Evolutionary conservation across 148 eudicot genomes (phyloP).

Genomic region (Arbutus unedo): DNA sequence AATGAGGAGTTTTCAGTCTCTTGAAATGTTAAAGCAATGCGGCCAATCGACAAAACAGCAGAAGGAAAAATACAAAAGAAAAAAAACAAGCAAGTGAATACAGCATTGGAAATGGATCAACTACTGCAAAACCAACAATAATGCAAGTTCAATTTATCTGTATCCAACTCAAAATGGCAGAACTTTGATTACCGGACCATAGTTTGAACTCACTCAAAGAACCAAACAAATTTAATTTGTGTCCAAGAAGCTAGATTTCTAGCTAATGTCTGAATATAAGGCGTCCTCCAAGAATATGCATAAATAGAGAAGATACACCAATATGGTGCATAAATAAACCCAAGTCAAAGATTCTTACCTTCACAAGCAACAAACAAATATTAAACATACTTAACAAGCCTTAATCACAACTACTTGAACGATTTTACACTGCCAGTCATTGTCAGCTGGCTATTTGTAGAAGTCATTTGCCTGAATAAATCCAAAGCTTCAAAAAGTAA

Average conservation of each 20-base stretch:
- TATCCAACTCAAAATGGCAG: background rate
- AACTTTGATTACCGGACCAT: background rate
- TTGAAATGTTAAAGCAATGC: background rate
- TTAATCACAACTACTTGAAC: background rate
- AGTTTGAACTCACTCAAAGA: background rate
- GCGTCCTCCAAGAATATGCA: background rate
- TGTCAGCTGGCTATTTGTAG: background rate
- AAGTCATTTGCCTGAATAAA: slow-evolving; percentile 1
- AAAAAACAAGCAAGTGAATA: background rate
- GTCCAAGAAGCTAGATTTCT: background rate
- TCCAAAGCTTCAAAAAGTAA: background rate
- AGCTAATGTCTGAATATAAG: background rate
- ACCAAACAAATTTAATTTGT: background rate
- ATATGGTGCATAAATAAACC: background rate
- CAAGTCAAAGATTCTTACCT: background rate
- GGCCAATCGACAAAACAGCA: background rate
- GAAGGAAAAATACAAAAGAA: background rate
- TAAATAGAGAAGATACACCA: background rate
- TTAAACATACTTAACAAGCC: background rate
- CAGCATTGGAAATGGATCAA: background rate
- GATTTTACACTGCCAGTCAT: background rate
- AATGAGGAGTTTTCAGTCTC: slow-evolving; percentile 11
- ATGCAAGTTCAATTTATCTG: no score
- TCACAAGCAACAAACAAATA: no score
- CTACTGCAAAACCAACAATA: background rate